Percentiles rank a stretch among this genome's conserved stretches.
Conservation (phyloP, 2,329 filamentous ascomycete genomes). For the Talaromyces atroroseus region DNA sequence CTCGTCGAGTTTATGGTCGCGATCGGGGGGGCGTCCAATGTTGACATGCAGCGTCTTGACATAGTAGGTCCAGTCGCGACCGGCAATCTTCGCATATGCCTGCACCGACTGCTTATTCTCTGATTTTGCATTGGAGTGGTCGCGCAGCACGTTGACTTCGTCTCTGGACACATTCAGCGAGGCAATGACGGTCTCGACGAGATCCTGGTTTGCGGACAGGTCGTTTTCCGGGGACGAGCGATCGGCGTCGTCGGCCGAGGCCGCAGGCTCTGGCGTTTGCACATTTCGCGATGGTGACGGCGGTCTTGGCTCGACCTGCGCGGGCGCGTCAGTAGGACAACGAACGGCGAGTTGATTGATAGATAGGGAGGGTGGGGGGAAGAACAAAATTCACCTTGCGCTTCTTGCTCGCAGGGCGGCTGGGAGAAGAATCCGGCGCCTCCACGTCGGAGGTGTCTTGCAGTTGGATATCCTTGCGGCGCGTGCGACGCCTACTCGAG, state of each 20-base stretch:
- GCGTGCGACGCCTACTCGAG: constrained; percentile 40
- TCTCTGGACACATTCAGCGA: constrained; percentile 41
- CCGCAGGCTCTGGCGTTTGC: constrained; percentile 28
- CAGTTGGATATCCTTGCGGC: constrained; percentile 41
- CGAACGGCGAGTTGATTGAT: too few relatives aligned
- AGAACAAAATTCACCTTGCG: constrained; percentile 37
- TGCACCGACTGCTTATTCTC: constrained; percentile 43
- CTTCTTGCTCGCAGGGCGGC: constrained; percentile 43
- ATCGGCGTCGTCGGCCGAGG: constrained; percentile 36
- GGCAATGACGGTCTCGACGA: constrained; percentile 45
- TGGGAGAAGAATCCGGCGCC: constrained; percentile 44
- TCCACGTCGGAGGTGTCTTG: constrained; percentile 43
- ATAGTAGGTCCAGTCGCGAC: constrained; percentile 49
- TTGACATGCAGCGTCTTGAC: constrained; percentile 45
- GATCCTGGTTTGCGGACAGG: constrained; percentile 37
- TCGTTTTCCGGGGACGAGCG: constrained; percentile 40
- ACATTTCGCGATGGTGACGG: constrained; percentile 26
- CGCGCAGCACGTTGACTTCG: constrained; percentile 38
- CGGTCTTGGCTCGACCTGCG: constrained; percentile 30
- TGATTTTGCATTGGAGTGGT: constrained; percentile 43
- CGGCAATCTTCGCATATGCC: constrained; percentile 48
- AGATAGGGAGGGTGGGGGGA: neutral
- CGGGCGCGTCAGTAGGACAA: neutral
- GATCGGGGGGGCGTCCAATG: constrained; percentile 46
- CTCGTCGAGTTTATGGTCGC: constrained; percentile 37